Base-by-base conservation (phyloP, 73 alveolate genomes). In the Symbiodinium pilosum region DNA sequence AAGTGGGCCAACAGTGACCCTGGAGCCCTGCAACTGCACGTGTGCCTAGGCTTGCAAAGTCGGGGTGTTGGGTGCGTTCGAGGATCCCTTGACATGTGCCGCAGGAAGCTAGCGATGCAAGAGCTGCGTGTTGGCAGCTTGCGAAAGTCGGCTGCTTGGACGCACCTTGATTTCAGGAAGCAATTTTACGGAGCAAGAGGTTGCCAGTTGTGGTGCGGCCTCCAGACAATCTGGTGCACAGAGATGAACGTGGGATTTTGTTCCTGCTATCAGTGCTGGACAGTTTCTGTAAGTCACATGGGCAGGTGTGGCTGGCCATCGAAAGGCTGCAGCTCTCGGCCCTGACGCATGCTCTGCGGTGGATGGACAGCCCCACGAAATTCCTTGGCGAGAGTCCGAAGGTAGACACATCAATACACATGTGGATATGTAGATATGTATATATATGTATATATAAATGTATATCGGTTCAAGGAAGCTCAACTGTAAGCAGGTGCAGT, bases 41-140 rank as follows among this genome's bases (percentile, higher is more conserved):
- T 87, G 94, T 38, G 8, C n/a, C 94, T 87, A 3, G 94, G 83
- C 36, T 32, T 36, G 2, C 18, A 3, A 64, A 64, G 81, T 47
- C 6, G 59, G 59, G 59, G 6, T 47, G 6, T 47, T 47, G 59
- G 14, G 59, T 47, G 59, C n/a, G 59, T 47, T 47, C 59, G 21
- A 6, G 59, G 73, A 54, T 5, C 73, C 8, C 84, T 69, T 21
- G 34, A 39, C 41, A 34, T 3, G 42, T 18, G 14, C 26, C n/a
- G 4, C 36, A 87, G 94, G 94, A 87, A 87, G 59, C 94, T 87
- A 12, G 94, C 94, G 41, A 87, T 87, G 94, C 94, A 87, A 28
- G 94, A 87, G 94, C 68, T 87, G 94, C 94, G 94, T 16, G 68
- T 87, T 38, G 94, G 94, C 8, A 87, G 94, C 59, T 77, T 87